Evolutionary conservation across 2,329 filamentous ascomycete species (phyloP).

Genomic region (Xylaria sp.): DNA sequence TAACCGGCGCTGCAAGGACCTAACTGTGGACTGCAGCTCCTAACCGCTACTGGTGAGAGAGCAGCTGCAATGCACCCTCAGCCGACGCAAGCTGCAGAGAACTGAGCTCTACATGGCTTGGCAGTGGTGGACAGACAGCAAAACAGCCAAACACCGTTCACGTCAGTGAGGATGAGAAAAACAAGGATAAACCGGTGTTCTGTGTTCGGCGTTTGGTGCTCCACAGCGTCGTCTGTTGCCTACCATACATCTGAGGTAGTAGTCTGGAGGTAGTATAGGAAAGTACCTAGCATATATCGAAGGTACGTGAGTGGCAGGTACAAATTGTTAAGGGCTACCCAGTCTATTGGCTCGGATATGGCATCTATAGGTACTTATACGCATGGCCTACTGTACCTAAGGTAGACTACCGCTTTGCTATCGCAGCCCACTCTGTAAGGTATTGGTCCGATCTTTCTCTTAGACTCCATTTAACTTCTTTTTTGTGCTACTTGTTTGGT

Average conservation of each 20-base stretch:
- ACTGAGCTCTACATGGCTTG: slow-evolving; percentile 31
- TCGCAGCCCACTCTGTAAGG: not conserved
- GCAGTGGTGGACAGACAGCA: slow-evolving; percentile 10
- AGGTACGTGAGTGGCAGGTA: not conserved
- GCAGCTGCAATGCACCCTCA: slow-evolving; percentile 35
- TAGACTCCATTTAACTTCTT: not conserved
- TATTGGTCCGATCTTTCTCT: not conserved
- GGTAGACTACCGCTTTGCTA: not conserved
- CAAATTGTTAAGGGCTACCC: not conserved
- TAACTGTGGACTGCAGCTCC: slow-evolving; percentile 29
- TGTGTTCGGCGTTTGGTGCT: slow-evolving; percentile 17
- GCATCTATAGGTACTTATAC: not conserved
- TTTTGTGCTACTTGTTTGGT: slow-evolving; percentile 1
- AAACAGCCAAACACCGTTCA: slow-evolving; percentile 10
- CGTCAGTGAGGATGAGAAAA: slow-evolving; percentile 12
- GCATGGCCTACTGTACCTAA: not conserved
- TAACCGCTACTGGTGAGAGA: slow-evolving; percentile 29
- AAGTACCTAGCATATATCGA: too few species aligned
- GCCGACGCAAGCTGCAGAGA: slow-evolving; percentile 33
- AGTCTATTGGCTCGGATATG: not conserved
- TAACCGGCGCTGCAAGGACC: slow-evolving; percentile 35
- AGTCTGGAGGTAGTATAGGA: not conserved
- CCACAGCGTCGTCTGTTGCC: not conserved
- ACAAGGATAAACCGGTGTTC: slow-evolving; percentile 15
- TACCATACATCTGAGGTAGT: not conserved